Evolutionary conservation across 2,329 filamentous ascomycete species (phyloP).

Genomic region (Xylaria digitata): DNA sequence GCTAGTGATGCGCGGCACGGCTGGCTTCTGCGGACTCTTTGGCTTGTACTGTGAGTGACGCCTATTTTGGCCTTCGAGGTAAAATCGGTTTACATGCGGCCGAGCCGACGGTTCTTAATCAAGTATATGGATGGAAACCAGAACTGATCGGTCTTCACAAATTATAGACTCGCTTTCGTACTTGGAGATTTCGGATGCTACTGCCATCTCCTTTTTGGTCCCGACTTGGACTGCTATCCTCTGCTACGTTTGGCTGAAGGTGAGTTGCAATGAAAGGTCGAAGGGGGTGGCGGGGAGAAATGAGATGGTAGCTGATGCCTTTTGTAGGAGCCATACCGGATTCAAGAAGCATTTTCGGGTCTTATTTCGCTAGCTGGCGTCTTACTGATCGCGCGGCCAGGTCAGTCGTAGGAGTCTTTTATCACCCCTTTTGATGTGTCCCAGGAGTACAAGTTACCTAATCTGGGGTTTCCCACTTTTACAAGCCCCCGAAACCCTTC

Average conservation of each 20-base stretch:
- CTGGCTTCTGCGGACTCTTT: constrained; percentile 74
- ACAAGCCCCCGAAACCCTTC: no score
- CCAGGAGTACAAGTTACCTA: no score
- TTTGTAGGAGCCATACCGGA: constrained; percentile 76
- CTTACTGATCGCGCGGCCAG: constrained; percentile 77
- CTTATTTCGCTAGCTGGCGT: constrained; percentile 78
- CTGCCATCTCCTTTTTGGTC: constrained; percentile 81
- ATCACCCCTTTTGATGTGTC: no score
- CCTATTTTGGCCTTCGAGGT: not conserved
- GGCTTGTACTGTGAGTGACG: constrained; percentile 58
- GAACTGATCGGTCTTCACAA: not conserved
- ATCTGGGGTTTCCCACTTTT: no score
- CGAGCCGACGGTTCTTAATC: not conserved
- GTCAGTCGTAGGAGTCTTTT: no score
- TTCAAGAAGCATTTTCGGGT: constrained; percentile 75
- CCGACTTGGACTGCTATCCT: constrained; percentile 75
- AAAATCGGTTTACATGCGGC: not conserved
- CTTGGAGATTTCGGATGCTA: constrained; percentile 80
- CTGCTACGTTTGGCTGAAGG: constrained; percentile 66
- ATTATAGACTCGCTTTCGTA: constrained; percentile 65
- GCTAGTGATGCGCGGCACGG: constrained; percentile 71
- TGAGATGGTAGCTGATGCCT: constrained; percentile 48
- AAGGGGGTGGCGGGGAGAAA: not conserved
- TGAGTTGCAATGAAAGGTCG: constrained; percentile 33
- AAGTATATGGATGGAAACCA: not conserved